Conservation (phyloP, 148 eudicot species). For the Drosera capensis region DNA sequence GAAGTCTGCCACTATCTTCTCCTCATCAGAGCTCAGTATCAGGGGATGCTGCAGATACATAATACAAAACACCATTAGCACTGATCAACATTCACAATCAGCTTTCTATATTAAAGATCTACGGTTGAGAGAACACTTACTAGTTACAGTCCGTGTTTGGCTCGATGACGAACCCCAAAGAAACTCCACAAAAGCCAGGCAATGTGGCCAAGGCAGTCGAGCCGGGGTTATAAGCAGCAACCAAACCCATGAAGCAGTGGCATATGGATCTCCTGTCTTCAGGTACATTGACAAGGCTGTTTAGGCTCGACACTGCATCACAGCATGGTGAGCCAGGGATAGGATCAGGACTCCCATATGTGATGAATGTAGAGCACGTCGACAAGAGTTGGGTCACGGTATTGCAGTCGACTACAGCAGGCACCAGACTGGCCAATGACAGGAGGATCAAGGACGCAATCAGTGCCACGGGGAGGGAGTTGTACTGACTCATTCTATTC, state of each 20-base stretch:
- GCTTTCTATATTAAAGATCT: no score
- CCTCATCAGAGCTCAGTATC: no score
- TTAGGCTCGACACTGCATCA: slow-evolving; percentile 41
- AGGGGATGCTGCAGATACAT: no score
- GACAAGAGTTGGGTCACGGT: slow-evolving; percentile 50
- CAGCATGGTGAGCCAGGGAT: slow-evolving; percentile 73
- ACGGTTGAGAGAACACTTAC: no score
- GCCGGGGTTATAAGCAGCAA: slow-evolving; percentile 43
- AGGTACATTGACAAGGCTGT: slow-evolving; percentile 23
- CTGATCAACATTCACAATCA: background rate
- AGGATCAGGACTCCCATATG: slow-evolving; percentile 67
- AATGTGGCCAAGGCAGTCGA: slow-evolving; percentile 70
- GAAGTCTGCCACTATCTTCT: no score
- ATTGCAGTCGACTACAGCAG: slow-evolving; percentile 27
- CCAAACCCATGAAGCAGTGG: slow-evolving; percentile 63
- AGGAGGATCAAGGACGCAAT: background rate
- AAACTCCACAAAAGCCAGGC: slow-evolving; percentile 85
- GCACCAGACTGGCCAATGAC: background rate
- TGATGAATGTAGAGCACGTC: slow-evolving; percentile 63
- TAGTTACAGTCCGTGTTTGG: slow-evolving; percentile 57
- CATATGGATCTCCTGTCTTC: slow-evolving; percentile 42
- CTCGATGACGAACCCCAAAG: slow-evolving; percentile 73
- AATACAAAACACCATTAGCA: no score
- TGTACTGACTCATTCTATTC: background rate
- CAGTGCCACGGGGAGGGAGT: background rate